A percentile compares a stretch with the other conserved stretches of the same genome.
Evolutionary conservation across 306 rosid genomes (phyloP).

Genomic region (Luffa acutangula): DNA sequence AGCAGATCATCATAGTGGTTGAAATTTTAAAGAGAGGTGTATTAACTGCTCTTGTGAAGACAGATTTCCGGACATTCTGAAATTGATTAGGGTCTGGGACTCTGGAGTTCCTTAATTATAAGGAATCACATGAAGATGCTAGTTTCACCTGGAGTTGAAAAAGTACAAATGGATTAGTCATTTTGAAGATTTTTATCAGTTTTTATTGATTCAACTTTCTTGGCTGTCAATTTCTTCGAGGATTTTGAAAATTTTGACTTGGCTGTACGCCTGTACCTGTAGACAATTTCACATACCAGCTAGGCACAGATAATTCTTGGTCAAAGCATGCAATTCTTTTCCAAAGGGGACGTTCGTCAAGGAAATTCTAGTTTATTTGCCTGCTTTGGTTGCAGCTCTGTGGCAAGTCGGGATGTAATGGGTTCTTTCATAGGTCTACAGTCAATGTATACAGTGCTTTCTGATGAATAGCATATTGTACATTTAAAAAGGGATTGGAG

Average conservation of each 20-base stretch:
- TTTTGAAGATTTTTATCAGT: not conserved
- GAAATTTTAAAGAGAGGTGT: not conserved
- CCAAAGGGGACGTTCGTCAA: not conserved
- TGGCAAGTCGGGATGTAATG: not conserved
- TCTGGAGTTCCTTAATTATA: not conserved
- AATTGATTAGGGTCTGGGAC: not conserved
- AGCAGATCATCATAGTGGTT: not conserved
- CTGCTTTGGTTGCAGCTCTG: not conserved
- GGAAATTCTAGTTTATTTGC: not conserved
- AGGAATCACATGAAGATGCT: not conserved
- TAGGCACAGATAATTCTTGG: not conserved
- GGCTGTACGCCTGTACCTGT: not conserved
- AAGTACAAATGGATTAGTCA: not conserved
- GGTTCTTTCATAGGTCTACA: constrained; percentile 1
- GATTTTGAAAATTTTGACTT: not conserved
- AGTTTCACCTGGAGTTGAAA: not conserved
- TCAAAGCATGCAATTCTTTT: not conserved
- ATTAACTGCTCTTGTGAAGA: not conserved
- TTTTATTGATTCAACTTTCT: not conserved
- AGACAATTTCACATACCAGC: not conserved
- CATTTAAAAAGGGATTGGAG: not conserved
- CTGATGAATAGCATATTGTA: not conserved
- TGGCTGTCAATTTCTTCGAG: not conserved
- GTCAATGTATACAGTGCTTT: not conserved
- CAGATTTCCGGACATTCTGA: not conserved